Evolutionary conservation across 2,329 filamentous ascomycete species (phyloP), one percentile per base, ranked within the genome.

Genomic region (Stemphylium vesicarium): DNA sequence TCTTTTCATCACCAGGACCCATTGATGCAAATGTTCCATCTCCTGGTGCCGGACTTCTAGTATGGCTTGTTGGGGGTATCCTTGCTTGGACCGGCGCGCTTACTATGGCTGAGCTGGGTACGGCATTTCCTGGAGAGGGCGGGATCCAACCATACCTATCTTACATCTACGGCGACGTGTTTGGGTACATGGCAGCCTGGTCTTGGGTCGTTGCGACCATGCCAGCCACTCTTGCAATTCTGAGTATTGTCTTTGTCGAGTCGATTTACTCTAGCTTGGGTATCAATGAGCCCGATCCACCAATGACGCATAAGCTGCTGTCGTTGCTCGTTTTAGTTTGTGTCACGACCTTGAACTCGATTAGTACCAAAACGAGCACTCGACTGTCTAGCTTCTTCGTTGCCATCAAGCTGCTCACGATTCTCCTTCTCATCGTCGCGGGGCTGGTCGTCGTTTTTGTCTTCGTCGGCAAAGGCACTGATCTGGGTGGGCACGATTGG

Each of bases 141-240:
- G 86, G 86, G 16, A 82, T 88, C 15, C 86, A 88, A 62, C 84
- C 84, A 1, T 88, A 86, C 59, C 78, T 88, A 2, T 78, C 81
- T 55, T 82, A 85, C 70, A 84, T 87, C 31, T 88, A 82, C 55
- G 85, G 86, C 32, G 84, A 87, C 43, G 69, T 84, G 0, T 81
- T 82, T 49, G 86, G 85, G 6, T 88, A 87, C 64, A 71, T 88
- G 20, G 84, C 85, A 0, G 85, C 84, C 0, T 88, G 85, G 85
- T 86, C 83, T 0, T 88, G 85, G 85, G 81, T 88, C 22, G 80
- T 87, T 0, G 84, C 84, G 7, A 82, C 87, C 3, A 88, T 87
- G 85, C 86, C 86, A 0, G 84, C 85, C 0, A 87, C 85, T 0
- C 76, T 87, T 33, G 85, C 85, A 1, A 88, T 88, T 51, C 75